A percentile compares a stretch with the other conserved stretches of the same genome.
phyloP scores from a whole-genome alignment of 2,329 filamentous ascomycete genomes.

The Rachicladosporium sp. region DNA sequence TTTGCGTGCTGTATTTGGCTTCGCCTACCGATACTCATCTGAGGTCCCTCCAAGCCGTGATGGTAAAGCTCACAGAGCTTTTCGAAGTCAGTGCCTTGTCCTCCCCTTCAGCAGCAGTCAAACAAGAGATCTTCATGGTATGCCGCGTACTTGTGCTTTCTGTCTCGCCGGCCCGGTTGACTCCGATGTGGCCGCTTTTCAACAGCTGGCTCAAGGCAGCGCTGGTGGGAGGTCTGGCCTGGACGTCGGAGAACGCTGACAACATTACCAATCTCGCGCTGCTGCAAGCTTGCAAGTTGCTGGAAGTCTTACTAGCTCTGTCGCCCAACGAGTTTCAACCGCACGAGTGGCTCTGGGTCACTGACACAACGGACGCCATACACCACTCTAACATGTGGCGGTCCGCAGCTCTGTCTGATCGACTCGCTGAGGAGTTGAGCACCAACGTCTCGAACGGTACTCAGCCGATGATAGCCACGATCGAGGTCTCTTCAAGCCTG shows the following conservation, averaged over 20 bases:
- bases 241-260: background rate
- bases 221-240: conserved; percentile 52
- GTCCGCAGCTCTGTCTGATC: conserved; percentile 68
- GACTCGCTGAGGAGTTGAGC: conserved; percentile 53
- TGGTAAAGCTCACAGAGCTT: conserved; percentile 79
- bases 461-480: too few relatives aligned
- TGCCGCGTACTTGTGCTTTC: conserved; percentile 70
- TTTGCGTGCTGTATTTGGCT: conserved; percentile 68
- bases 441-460: background rate
- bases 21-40: conserved; percentile 69
- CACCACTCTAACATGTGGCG: conserved; percentile 62
- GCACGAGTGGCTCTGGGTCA: conserved; percentile 96
- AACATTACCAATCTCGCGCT: conserved; percentile 66
- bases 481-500: too few relatives aligned
- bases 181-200: conserved; percentile 78
- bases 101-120: conserved; percentile 79
- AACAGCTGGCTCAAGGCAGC: conserved; percentile 75
- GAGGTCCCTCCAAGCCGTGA: conserved; percentile 56
- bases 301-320: conserved; percentile 76
- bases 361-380: conserved; percentile 91
- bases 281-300: conserved; percentile 83
- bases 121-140: conserved; percentile 82
- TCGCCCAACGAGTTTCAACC: conserved; percentile 94
- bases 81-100: conserved; percentile 73
- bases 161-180: conserved; percentile 66